Base-by-base conservation (phyloP, 2,329 filamentous ascomycete genomes). In the Apiospora pterosperma region DNA sequence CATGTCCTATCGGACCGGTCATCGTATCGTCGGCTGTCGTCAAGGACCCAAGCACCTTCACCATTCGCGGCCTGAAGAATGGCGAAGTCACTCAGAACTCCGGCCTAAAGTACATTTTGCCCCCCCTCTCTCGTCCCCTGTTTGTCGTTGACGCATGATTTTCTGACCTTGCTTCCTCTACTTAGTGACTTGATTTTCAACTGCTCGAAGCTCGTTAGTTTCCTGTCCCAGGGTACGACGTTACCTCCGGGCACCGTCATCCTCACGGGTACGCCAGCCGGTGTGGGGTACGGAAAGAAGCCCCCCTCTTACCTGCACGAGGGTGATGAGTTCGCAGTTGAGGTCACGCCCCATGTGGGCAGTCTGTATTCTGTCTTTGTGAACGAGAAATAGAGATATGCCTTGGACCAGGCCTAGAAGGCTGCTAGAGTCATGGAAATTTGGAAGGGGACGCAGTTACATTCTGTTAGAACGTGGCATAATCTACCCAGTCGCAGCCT, bases 1-100 rank as follows among this genome's bases (percentile, higher is more conserved):
- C 82, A 2, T 87, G 84, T 64, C 86, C 86, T 0, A 74, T 87
- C 28, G 84, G 83, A 1, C 85, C 84, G 2, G 79, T 79, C 1
- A 70, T 87, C 5, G 85, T 84, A 12, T 84, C 79, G 0, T 76
- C 76, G 25, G 70, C 74, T 4, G 66, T 77, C 1, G 73, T 85
- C 55, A 74, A 77, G 3, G 79, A 85, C 67, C 77, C 79, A 2
- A 74, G 75, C 4, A 73, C 74, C 65, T 71, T 85, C 36, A 68
- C 72, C 4, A 69, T 85, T 62, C 76, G 77, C 31, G 81, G 81
- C 6, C 63, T 80, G 23, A 81, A 84, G 76, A 86, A 86, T 68
- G 83, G 81, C 14, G 77, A 79, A 36, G 79, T 83, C 14, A 73
- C 86, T 71, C 85, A 87, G 72, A 80, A 82, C 64, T 79, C 71